phyloP scores from a whole-genome alignment of 1,284 basidiomycete genomes.

The Mycena citricolor region DNA sequence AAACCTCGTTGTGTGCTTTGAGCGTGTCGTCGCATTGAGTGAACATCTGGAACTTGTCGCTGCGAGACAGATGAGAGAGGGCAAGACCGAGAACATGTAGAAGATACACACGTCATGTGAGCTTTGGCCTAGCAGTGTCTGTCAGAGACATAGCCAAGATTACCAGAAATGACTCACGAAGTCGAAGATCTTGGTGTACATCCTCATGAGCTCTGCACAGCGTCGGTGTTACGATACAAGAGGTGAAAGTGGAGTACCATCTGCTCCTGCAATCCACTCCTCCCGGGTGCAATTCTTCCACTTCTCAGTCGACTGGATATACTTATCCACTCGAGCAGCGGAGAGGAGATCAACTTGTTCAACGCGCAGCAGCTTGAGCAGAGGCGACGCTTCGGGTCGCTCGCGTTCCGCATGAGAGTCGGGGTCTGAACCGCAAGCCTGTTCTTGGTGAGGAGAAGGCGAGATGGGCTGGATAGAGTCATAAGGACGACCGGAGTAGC shows the following conservation, averaged over 20 bases:
- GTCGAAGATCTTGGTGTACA: conserved; percentile 16
- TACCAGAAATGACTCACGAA: too few species aligned
- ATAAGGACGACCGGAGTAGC: background rate
- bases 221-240: background rate
- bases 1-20: conserved; percentile 1
- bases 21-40: conserved; percentile 3
- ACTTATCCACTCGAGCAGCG: conserved; percentile 11
- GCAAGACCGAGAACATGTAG: background rate
- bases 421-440: too few species aligned
- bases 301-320: conserved; percentile 7
- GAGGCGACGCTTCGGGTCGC: too few species aligned
- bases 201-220: conserved; percentile 1
- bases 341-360: conserved; percentile 4
- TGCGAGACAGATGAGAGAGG: background rate
- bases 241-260: conserved; percentile 1
- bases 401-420: background rate
- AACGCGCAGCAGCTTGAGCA: conserved; percentile 9
- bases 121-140: conserved; percentile 1
- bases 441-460: too few species aligned
- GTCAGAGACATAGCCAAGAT: background rate
- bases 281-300: conserved; percentile 11
- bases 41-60: conserved; percentile 8
- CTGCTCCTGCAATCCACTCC: conserved; percentile 17
- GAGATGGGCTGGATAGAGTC: too few species aligned
- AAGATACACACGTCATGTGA: conserved; percentile 14